Conservation (phyloP, 2,329 filamentous ascomycete genomes). For the Pyricularia sp. region DNA sequence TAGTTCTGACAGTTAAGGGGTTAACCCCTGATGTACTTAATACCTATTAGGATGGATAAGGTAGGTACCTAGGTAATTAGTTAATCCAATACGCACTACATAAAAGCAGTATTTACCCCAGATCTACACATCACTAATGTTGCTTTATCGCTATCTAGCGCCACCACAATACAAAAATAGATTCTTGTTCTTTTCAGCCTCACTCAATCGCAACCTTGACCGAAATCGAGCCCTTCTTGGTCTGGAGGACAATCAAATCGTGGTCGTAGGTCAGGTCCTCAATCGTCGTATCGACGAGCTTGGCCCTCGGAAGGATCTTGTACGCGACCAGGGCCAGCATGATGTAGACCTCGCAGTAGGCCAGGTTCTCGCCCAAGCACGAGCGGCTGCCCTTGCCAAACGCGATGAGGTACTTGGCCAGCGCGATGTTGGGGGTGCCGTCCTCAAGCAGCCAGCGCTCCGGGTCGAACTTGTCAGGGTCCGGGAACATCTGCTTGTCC, state of each 20-base stretch:
- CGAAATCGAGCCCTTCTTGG: conserved; percentile 6
- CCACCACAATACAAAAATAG: not conserved
- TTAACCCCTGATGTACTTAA: too few species aligned
- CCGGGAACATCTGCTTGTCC: conserved; percentile 24
- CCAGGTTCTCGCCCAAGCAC: conserved; percentile 31
- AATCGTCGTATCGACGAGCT: conserved; percentile 17
- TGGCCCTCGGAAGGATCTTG: conserved; percentile 18
- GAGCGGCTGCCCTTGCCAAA: conserved; percentile 30
- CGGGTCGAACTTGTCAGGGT: conserved; percentile 27
- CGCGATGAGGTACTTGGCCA: conserved; percentile 27
- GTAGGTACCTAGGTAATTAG: not conserved
- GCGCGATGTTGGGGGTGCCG: conserved; percentile 16
- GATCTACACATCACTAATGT: not conserved
- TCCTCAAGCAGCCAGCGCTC: conserved; percentile 29
- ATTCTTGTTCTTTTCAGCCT: not conserved
- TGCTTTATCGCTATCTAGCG: not conserved
- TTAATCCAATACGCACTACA: not conserved
- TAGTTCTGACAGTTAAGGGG: too few species aligned
- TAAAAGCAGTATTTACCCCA: not conserved
- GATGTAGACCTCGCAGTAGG: conserved; percentile 20
- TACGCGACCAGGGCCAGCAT: conserved; percentile 16
- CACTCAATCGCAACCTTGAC: conserved; percentile 6
- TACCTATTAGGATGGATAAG: too few species aligned
- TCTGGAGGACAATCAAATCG: conserved; percentile 6
- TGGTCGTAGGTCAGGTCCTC: conserved; percentile 19